These are phyloP conservation scores for Saraca asoca DNA, from an alignment of 331 rosid species.

Conservation along the genomic window DNA sequence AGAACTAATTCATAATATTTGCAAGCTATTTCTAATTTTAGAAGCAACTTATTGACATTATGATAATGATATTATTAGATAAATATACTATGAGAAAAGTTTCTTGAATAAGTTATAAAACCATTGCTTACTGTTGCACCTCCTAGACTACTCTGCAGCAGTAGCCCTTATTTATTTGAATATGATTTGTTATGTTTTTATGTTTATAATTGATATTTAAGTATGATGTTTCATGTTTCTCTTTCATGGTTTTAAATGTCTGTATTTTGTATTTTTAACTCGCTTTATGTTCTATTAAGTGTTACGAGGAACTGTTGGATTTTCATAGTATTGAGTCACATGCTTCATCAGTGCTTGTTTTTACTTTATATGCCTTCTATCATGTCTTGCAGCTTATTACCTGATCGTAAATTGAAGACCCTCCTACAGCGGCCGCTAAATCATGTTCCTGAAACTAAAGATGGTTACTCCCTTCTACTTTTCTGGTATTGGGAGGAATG, in stretches of 20 bases:
- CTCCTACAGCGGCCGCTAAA: conserved; percentile 68
- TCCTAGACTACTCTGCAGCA: neutral
- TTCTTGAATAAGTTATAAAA: neutral
- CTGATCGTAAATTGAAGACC: conserved; percentile 87
- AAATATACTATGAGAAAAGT: no score
- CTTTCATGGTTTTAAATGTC: conserved; percentile 12
- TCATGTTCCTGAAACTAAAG: conserved; percentile 77
- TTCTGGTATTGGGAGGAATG: conserved; percentile 98
- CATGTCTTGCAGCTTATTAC: conserved; percentile 62
- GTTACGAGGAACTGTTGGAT: neutral
- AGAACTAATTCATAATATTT: neutral
- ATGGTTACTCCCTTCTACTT: conserved; percentile 86
- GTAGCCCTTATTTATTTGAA: neutral
- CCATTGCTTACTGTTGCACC: neutral
- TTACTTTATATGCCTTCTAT: conserved; percentile 23
- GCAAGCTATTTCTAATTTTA: neutral
- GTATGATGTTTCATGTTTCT: neutral
- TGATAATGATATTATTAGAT: no score
- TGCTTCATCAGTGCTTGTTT: conserved; percentile 19
- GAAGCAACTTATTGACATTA: no score
- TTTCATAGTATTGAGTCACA: conserved; percentile 15
- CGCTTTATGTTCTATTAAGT: neutral
- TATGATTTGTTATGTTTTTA: neutral
- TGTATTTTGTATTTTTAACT: conserved; percentile 1
- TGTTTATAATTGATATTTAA: neutral